Percentiles rank a stretch among this genome's conserved stretches.
These are phyloP conservation scores for Hemerocallis citrina DNA, from an alignment of 106 monocot genomes.

Conservation along the genomic window DNA sequence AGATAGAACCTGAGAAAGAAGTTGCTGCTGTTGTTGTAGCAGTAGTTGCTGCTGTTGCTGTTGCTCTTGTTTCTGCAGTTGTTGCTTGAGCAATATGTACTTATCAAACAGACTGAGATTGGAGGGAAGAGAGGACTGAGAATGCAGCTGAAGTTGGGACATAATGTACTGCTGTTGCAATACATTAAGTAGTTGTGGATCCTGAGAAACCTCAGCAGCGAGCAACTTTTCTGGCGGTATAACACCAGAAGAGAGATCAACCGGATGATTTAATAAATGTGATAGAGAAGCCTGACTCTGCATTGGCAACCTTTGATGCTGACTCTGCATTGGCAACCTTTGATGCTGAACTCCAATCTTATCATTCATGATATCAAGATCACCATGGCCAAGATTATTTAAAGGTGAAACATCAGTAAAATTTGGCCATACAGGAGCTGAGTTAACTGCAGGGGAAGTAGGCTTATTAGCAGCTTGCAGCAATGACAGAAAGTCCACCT, in stretches of 20 bases:
- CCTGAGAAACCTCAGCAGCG: conserved; percentile 57
- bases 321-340: conserved; percentile 28
- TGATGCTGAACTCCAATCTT: conserved; percentile 28
- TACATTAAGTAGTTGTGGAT: conserved; percentile 46
- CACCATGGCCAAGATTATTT: conserved; percentile 22
- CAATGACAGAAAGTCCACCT: conserved; percentile 47
- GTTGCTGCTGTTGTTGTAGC: conserved; percentile 41
- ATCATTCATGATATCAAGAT: conserved; percentile 36
- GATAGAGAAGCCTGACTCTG: conserved; percentile 29
- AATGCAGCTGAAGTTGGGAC: conserved; percentile 62
- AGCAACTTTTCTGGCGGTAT: conserved; percentile 41
- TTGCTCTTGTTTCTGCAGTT: conserved; percentile 34
- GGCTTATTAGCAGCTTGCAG: conserved; percentile 47
- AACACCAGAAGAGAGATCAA: conserved; percentile 21
- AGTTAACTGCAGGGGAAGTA: conserved; percentile 22
- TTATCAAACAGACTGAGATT: conserved; percentile 52
- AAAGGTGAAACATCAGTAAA: conserved; percentile 27
- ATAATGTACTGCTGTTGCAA: conserved; percentile 74
- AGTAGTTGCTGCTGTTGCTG: conserved; percentile 27
- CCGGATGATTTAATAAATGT: conserved; percentile 30
- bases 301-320: conserved; percentile 34
- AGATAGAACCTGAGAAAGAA: conserved; percentile 53
- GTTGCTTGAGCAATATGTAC: conserved; percentile 56
- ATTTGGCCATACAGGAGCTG: conserved; percentile 46
- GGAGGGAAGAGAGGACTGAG: conserved; percentile 32